These are phyloP conservation scores for Leccinum brunneo-olivaceum DNA, from an alignment of 1,284 basidiomycete species.

Conservation along the genomic window DNA sequence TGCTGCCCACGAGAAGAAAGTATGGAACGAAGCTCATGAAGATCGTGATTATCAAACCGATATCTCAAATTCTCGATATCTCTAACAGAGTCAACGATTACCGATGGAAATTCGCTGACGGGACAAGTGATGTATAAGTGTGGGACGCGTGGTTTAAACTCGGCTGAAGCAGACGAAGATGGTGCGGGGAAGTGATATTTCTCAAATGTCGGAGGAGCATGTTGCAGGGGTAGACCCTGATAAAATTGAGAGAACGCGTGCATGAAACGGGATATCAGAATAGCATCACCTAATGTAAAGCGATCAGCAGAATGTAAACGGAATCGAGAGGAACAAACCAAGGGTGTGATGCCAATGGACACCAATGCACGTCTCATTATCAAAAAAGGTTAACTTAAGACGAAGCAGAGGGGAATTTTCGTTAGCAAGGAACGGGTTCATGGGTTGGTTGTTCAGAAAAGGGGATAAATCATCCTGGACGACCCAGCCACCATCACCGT, in stretches of 20 bases:
- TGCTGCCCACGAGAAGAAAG: constrained; percentile 6
- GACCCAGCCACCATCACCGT: constrained; percentile 20
- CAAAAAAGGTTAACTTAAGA: constrained; percentile 25
- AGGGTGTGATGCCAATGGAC: constrained; percentile 31
- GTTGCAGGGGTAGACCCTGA: constrained; percentile 12
- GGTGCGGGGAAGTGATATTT: constrained; percentile 18
- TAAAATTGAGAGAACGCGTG: constrained; percentile 23
- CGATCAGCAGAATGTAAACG: constrained; percentile 1
- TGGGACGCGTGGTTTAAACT: constrained; percentile 15
- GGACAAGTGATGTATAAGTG: constrained; percentile 15
- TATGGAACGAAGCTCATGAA: constrained; percentile 13
- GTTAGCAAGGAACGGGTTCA: constrained; percentile 10
- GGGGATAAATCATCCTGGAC: constrained; percentile 23
- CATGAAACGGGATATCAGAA: constrained; percentile 26
- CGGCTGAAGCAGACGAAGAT: neutral
- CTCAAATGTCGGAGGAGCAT: constrained; percentile 17
- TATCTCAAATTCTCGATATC: constrained; percentile 16
- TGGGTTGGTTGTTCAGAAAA: constrained; percentile 14
- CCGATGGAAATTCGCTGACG: constrained; percentile 8
- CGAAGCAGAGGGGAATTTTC: constrained; percentile 21
- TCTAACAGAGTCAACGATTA: constrained; percentile 7
- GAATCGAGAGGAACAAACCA: constrained; percentile 4
- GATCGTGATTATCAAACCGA: constrained; percentile 14
- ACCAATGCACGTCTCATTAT: constrained; percentile 25
- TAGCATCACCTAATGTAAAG: constrained; percentile 25